Conservation (phyloP, 2,329 filamentous ascomycete genomes). For the Amauroascus niger region DNA sequence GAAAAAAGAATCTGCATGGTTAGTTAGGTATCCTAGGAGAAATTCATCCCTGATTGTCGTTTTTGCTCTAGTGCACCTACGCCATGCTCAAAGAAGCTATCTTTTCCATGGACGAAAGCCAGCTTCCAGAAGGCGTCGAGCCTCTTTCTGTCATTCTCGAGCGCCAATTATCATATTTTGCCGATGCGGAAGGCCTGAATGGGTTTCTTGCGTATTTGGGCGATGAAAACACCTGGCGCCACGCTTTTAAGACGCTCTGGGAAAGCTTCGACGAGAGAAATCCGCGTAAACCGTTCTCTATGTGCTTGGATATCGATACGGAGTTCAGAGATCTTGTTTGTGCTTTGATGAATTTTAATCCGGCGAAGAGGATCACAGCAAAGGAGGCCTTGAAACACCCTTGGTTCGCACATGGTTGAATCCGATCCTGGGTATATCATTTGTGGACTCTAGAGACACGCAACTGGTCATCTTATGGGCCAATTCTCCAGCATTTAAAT, state of each 20-base stretch:
- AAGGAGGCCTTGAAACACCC: conserved; percentile 56
- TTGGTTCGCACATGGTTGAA: conserved; percentile 43
- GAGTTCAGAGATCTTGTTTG: conserved; percentile 54
- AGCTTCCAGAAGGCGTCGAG: conserved; percentile 27
- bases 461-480: neutral
- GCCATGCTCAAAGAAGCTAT: conserved; percentile 35
- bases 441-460: too few species aligned
- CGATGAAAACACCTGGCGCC: conserved; percentile 31
- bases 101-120: conserved; percentile 30
- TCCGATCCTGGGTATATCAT: too few species aligned
- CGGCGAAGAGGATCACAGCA: conserved; percentile 54
- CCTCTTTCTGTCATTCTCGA: conserved; percentile 36
- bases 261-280: conserved; percentile 35
- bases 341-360: conserved; percentile 57
- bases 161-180: conserved; percentile 42
- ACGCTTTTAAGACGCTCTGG: conserved; percentile 31
- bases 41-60: neutral
- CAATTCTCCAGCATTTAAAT: neutral
- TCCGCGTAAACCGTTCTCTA: conserved; percentile 35
- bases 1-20: neutral
- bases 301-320: conserved; percentile 44
- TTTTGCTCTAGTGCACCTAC: conserved; percentile 40
- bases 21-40: neutral
- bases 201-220: conserved; percentile 37
- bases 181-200: conserved; percentile 35